Evolutionary conservation across 805 yeast genomes (phyloP).

Genomic region (Ogataea trehaloabstinens): DNA sequence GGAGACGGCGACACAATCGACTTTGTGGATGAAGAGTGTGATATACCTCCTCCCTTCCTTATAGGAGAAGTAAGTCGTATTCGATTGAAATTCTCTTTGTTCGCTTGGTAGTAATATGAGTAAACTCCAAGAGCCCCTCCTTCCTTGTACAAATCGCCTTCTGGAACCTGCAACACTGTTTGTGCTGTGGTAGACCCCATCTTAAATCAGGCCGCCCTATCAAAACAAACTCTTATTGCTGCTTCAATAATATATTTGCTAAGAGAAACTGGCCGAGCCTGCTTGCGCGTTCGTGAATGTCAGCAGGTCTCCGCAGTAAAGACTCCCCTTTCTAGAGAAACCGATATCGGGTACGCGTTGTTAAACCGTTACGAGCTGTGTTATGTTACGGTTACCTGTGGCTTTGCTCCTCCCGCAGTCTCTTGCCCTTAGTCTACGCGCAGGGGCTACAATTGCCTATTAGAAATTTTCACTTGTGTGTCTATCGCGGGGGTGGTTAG

Average conservation of each 20-base stretch:
- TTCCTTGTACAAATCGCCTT: conserved; percentile 19
- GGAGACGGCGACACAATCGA: conserved; percentile 2
- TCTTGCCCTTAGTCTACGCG: not conserved
- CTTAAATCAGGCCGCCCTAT: no score
- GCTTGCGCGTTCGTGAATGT: no score
- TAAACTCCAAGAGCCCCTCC: conserved; percentile 32
- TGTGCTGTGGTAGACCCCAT: conserved; percentile 5
- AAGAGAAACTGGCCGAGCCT: no score
- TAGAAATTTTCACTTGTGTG: not conserved
- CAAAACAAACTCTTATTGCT: not conserved
- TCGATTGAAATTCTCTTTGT: conserved; percentile 12
- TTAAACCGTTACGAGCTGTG: no score
- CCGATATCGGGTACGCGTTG: no score
- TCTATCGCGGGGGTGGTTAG: not conserved
- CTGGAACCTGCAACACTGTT: conserved; percentile 6
- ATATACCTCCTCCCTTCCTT: conserved; percentile 4
- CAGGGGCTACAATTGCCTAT: conserved; percentile 2
- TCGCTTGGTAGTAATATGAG: conserved; percentile 22
- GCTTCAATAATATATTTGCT: no score
- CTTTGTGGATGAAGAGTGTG: conserved; percentile 4
- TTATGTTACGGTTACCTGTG: no score
- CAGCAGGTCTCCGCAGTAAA: no score
- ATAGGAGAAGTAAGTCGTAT: conserved; percentile 18
- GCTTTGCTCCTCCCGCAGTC: not conserved
- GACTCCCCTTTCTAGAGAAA: no score